Evolutionary conservation across 2,329 filamentous ascomycete genomes (phyloP).

Genomic region (Peltaster fructicola): DNA sequence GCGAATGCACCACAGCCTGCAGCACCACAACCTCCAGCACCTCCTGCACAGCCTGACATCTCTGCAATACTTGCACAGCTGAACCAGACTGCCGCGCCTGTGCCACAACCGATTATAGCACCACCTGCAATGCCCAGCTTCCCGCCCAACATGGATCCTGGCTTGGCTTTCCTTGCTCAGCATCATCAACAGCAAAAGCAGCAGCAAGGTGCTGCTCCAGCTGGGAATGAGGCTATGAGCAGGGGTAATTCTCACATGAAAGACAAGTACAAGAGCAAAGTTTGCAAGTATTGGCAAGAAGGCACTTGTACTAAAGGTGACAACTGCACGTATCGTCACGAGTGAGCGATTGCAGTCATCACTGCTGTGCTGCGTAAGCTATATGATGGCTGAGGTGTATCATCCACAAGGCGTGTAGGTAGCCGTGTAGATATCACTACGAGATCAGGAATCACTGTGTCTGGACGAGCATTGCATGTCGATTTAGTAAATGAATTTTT

Average conservation of each 20-base stretch:
- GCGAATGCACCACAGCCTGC: background rate
- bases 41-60: slow-evolving; percentile 10
- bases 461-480: no score
- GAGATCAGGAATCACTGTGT: no score
- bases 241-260: slow-evolving; percentile 10
- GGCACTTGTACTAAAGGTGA: slow-evolving; percentile 34
- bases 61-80: slow-evolving; percentile 15
- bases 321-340: slow-evolving; percentile 16
- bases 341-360: no score
- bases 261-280: slow-evolving; percentile 17
- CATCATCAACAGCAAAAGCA: slow-evolving; percentile 9
- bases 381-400: no score
- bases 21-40: slow-evolving; percentile 2
- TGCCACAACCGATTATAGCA: background rate
- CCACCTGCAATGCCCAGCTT: background rate
- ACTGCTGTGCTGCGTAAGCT: no score
- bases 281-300: slow-evolving; percentile 36
- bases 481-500: no score
- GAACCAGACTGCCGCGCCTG: background rate
- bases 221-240: slow-evolving; percentile 5
- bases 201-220: slow-evolving; percentile 7
- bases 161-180: slow-evolving; percentile 3
- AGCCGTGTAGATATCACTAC: no score
- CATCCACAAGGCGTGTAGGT: no score
- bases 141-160: slow-evolving; percentile 2